Evolutionary conservation across 805 yeast genomes (phyloP), one percentile per base, ranked within the genome.

Genomic region (Ogataea parapolymorpha): DNA sequence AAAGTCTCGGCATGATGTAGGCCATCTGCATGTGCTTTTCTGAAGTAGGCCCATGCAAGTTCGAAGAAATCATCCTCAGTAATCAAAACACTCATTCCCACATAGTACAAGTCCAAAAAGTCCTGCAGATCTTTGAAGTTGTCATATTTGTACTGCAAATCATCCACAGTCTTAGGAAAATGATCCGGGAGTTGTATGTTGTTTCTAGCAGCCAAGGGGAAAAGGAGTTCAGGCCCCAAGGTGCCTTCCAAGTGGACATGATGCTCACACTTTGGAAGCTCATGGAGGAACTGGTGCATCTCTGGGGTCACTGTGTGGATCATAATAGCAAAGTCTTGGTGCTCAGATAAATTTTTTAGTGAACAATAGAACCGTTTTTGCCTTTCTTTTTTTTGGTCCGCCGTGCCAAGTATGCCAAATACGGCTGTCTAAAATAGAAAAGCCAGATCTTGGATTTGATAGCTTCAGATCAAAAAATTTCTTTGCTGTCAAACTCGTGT

Each of bases 161-260:
- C 82, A 47, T 74, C 82, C 5, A 74, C 72, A 1, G 80, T 62
- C 35, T 67, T 63, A 28, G 93, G 91, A 63, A 82, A 83, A 18
- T 63, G 65, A 2, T 59, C 72, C 13, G 95, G 95, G 26, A 86
- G 65, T 14, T 57, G 42, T 42, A 85, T 71, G 26, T 65, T 61
- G 65, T 85, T 84, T 65, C 86, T 75, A 54, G 73, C 65, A 0
- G 91, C 89, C 41, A 85, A 66, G 38, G 77, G 75, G 63, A 84
- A 82, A 44, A 85, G 66, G 26, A 85, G 70, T 35, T 77, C 76
- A n/a, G 95, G 93, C 46, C 82, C 85, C 41, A 85, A 62, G 29
- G 95, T 84, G 25, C 95, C 95, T 67, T 85, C 95, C 32, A 86
- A 61, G 63, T 86, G 95, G 46, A 85, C 76, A 58, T 86, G 95